phyloP scores from a whole-genome alignment of 1,284 basidiomycete species.

The Puccinia hordei region DNA sequence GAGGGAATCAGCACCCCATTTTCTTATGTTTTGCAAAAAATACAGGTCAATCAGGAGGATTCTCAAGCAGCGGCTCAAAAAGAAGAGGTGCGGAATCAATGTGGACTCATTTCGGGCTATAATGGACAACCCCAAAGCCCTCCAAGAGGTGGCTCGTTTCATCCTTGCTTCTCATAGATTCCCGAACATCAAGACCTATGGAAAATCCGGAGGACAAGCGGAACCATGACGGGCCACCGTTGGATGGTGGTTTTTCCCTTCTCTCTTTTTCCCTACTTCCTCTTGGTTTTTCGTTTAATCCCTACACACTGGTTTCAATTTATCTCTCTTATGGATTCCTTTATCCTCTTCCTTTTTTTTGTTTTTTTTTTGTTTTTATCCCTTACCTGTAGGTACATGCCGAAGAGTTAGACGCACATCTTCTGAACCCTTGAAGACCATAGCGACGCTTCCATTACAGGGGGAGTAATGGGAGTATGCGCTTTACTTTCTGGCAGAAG shows the following conservation, averaged over 20 bases:
- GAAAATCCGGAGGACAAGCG: background rate
- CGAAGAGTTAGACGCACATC: too few species aligned
- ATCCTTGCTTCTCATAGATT: background rate
- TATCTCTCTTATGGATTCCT: too few species aligned
- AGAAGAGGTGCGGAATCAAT: background rate
- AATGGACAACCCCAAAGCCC: conserved; percentile 5
- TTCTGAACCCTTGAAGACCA: too few species aligned
- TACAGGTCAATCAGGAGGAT: background rate
- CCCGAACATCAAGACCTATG: background rate
- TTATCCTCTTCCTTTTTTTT: too few species aligned
- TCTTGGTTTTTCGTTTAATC: background rate
- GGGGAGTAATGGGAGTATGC: too few species aligned
- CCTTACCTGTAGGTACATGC: too few species aligned
- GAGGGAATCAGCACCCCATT: too few species aligned
- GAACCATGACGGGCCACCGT: background rate
- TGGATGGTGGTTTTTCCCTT: background rate
- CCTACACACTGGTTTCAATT: background rate
- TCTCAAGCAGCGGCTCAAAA: background rate
- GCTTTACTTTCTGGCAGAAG: too few species aligned
- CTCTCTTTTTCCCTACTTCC: background rate
- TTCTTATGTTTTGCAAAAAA: too few species aligned
- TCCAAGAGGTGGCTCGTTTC: background rate
- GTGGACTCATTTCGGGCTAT: background rate
- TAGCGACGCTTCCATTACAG: too few species aligned
- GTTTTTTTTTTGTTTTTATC: too few species aligned